Evolutionary conservation across 2,329 filamentous ascomycete species (phyloP).

Genomic region (Aspergillus pseudoterreus): DNA sequence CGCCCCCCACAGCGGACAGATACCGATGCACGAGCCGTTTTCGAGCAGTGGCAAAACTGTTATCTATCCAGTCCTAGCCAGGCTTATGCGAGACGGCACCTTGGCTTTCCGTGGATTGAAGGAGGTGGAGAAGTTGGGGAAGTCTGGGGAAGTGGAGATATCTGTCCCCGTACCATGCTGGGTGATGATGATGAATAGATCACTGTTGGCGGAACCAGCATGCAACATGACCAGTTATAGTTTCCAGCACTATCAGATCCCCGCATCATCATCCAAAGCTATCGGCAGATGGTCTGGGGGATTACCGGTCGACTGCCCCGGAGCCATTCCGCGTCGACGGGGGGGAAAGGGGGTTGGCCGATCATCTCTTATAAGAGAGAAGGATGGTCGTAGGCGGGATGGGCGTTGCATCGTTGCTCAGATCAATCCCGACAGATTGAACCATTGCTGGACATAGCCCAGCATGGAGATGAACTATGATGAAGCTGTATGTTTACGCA

Average conservation of each 20-base stretch:
- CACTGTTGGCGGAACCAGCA: too few relatives aligned
- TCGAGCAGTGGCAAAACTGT: background rate
- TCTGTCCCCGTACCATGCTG: background rate
- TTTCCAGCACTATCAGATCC: background rate
- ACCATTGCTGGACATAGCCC: background rate
- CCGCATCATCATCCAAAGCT: background rate
- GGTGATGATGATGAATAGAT: too few relatives aligned
- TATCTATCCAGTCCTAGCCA: too few relatives aligned
- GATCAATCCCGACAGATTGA: background rate
- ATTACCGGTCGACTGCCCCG: background rate
- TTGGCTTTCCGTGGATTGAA: background rate
- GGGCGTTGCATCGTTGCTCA: background rate
- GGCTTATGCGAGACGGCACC: background rate
- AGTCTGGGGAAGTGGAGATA: background rate
- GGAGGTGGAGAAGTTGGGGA: background rate
- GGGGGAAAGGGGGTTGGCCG: too few relatives aligned
- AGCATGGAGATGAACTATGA: slow-evolving; percentile 49
- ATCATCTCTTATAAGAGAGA: background rate
- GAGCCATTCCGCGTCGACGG: background rate
- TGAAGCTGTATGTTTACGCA: slow-evolving; percentile 29
- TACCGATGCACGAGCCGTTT: background rate
- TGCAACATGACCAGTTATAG: too few relatives aligned
- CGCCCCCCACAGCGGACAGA: background rate
- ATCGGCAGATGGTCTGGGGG: too few relatives aligned
- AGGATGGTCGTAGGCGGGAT: background rate